Conservation (phyloP, 768 basidiomycete species). For the Panaeolus cyanescens region DNA sequence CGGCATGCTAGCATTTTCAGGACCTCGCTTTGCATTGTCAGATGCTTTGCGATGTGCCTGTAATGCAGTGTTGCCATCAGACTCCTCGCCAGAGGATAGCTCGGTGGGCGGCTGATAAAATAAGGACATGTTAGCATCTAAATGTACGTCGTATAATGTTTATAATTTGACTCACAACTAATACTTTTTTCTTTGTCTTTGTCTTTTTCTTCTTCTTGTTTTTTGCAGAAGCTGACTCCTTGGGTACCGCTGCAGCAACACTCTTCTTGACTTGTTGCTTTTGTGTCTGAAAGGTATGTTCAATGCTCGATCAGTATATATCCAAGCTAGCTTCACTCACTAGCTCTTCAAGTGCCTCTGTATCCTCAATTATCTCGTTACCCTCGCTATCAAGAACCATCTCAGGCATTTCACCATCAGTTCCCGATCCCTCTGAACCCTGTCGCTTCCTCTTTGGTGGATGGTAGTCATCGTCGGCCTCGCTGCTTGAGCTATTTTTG, state of each 20-base stretch:
- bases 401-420: background rate
- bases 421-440: background rate
- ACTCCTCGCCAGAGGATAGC: background rate
- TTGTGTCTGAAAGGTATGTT: no score
- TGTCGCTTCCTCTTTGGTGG: background rate
- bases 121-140: no score
- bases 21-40: background rate
- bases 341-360: no score
- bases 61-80: background rate
- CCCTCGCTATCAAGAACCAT: conserved; percentile 8
- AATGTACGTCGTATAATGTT: no score
- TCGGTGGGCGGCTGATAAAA: background rate
- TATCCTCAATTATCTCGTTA: conserved; percentile 4
- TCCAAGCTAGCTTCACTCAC: no score
- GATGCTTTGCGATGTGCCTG: background rate
- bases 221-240: no score
- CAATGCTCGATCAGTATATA: no score
- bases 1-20: background rate
- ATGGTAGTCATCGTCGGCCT: no score
- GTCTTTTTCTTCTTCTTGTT: background rate
- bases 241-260: no score
- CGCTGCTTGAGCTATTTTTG: no score
- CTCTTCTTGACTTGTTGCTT: no score
- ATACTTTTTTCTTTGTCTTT: background rate
- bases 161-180: background rate